Conservation (phyloP, 371 early-diverging fungal genomes). For the Mucor saturninus region DNA sequence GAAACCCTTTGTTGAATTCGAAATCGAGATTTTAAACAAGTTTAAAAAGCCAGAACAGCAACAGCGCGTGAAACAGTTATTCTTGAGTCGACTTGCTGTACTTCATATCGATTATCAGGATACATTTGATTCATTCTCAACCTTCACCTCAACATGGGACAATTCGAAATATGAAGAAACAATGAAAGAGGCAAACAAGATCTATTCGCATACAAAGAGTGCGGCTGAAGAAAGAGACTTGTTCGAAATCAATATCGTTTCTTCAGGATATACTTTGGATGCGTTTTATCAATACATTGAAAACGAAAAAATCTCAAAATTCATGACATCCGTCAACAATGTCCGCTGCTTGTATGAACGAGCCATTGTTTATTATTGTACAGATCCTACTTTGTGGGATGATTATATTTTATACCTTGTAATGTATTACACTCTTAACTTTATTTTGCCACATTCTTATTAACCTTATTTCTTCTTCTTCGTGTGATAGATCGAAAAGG, state of each 20-base stretch:
- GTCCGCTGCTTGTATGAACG: conserved; percentile 69
- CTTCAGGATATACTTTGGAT: conserved; percentile 37
- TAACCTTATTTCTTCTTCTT: background rate
- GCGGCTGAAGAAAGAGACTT: conserved; percentile 53
- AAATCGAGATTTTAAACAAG: conserved; percentile 30
- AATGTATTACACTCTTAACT: background rate
- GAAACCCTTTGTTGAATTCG: conserved; percentile 60
- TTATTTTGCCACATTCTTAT: background rate
- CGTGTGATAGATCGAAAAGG: conserved; percentile 24
- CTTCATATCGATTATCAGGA: conserved; percentile 62
- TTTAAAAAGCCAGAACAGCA: conserved; percentile 21
- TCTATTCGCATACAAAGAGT: conserved; percentile 51
- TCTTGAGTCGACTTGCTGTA: conserved; percentile 45
- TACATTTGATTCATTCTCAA: conserved; percentile 71
- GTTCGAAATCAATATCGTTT: conserved; percentile 60
- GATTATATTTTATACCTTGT: conserved; percentile 68
- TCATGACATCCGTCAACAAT: conserved; percentile 30
- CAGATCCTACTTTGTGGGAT: conserved; percentile 69
- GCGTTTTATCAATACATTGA: conserved; percentile 59
- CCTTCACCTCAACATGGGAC: conserved; percentile 61
- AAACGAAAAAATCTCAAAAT: conserved; percentile 40
- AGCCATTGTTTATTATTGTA: conserved; percentile 59
- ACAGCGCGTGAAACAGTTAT: conserved; percentile 15
- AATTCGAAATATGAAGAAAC: conserved; percentile 61
- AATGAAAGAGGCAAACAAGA: conserved; percentile 59